phyloP scores from a whole-genome alignment of 2,329 filamentous ascomycete genomes.

The Xylogone sp. region DNA sequence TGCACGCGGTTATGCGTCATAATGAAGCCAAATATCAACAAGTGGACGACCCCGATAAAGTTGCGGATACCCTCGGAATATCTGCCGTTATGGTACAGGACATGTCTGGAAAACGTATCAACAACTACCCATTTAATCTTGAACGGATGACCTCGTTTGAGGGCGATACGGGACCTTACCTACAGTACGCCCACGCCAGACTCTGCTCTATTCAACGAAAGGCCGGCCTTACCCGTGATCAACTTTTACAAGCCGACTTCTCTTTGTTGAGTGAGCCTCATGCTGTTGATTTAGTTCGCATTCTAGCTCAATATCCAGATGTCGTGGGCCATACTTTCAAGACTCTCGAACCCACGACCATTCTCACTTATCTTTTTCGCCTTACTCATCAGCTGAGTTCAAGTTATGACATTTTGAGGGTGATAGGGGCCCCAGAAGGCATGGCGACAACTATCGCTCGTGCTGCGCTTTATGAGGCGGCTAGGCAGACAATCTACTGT shows the following conservation, averaged over 20 bases:
- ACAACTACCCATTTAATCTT: conserved; percentile 68
- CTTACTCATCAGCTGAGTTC: conserved; percentile 75
- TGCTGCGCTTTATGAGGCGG: conserved; percentile 69
- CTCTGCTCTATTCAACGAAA: conserved; percentile 57
- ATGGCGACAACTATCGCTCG: conserved; percentile 38
- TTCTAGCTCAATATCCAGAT: conserved; percentile 78
- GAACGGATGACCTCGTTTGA: conserved; percentile 76
- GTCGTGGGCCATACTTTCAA: conserved; percentile 76
- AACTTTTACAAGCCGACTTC: conserved; percentile 59
- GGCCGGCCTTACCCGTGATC: conserved; percentile 47
- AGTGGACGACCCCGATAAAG: conserved; percentile 75
- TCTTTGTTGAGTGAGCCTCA: conserved; percentile 65
- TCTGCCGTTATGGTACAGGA: conserved; percentile 95
- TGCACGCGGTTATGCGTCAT: conserved; percentile 92
- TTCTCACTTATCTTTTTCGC: conserved; percentile 70
- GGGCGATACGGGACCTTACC: conserved; percentile 75
- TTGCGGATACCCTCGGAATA: conserved; percentile 83
- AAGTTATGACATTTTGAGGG: conserved; percentile 74
- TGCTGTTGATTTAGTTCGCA: conserved; percentile 65
- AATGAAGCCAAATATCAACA: conserved; percentile 86
- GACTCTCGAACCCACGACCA: conserved; percentile 68
- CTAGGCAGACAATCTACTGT: conserved; percentile 69
- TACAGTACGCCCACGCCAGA: conserved; percentile 74
- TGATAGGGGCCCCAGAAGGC: conserved; percentile 70
- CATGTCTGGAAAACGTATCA: conserved; percentile 81